Percentiles rank a stretch among this genome's conserved stretches.
phyloP scores from a whole-genome alignment of 1,284 basidiomycete genomes.

The Clitocybe nebularis region DNA sequence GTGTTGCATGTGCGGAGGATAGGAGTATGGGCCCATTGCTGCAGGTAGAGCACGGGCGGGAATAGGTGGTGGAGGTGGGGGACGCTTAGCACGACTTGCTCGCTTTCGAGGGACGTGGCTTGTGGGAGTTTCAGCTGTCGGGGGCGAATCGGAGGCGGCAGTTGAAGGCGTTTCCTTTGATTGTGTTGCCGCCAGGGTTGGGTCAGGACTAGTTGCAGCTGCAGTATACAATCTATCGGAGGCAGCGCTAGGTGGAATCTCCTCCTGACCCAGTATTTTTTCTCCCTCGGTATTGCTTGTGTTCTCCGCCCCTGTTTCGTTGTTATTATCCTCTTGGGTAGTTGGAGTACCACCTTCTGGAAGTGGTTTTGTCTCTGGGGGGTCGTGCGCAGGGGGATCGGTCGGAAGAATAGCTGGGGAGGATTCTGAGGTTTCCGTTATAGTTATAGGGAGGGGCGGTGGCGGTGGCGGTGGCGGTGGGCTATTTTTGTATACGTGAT shows the following conservation, averaged over 20 bases:
- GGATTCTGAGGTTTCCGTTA: background rate
- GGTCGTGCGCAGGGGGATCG: slow-evolving; percentile 15
- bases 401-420: slow-evolving; percentile 14
- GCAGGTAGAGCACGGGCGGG: slow-evolving; percentile 1
- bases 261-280: background rate
- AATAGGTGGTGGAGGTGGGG: slow-evolving; percentile 2
- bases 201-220: too few species aligned
- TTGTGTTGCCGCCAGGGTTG: too few species aligned
- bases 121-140: background rate
- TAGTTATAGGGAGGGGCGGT: too few species aligned
- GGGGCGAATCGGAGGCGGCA: background rate
- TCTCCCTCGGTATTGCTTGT: background rate
- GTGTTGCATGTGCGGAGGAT: slow-evolving; percentile 20
- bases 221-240: too few species aligned
- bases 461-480: background rate
- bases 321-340: background rate
- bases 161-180: too few species aligned
- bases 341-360: background rate
- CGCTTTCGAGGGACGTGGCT: slow-evolving; percentile 1
- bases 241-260: too few species aligned
- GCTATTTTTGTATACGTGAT: slow-evolving; percentile 12
- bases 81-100: slow-evolving; percentile 1
- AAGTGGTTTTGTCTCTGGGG: slow-evolving; percentile 8
- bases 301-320: too few species aligned
- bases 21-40: slow-evolving; percentile 7